Evolutionary conservation across 495 filamentous ascomycete species (phyloP), one percentile per base, ranked within the genome.

Genomic region (Trichoderma asperelloides): DNA sequence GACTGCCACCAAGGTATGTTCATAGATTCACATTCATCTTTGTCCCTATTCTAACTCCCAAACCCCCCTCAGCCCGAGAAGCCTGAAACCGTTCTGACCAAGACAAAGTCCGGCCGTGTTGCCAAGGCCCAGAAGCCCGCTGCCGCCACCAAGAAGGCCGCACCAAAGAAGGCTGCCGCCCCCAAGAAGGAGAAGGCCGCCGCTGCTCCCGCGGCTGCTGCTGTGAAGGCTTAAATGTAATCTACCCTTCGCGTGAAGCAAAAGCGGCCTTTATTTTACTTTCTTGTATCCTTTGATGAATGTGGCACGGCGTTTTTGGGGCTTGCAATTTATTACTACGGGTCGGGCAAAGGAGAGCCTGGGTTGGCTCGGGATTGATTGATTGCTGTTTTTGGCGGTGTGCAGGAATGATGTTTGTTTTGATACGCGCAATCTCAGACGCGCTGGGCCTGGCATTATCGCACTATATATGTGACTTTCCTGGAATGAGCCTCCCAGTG

Each of bases 101-200:
- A 92, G 85, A 96, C 93, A 76, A 96, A 96, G 86, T 90, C 92
- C 25, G 92, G 93, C 21, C 89, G 93, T 67, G 89, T 96, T 69
- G 88, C 91, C 60, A 96, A 96, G 88, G 74, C 55, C 37, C 33
- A 63, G 66, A 62, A 67, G 66, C 57, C 78, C 7, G 64, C 82
- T 3, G 74, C 79, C 51, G 79, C 82, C 51, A 79, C 82, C 78
- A 87, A 89, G 75, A 85, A 85, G 65, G 82, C 84, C 7, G 72
- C 81, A 60, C 81, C 85, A 63, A 84, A 84, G 70, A 85, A 86
- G 80, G 84, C 82, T 65, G 77, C 84, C 11, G 76, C 81, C 0
- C 75, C 85, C 11, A 85, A 84, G 80, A 94, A 92, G 85, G 80
- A 85, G 73, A 85, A 86, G 69, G 75, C 78, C 68, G 47, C 62